These are phyloP conservation scores for Dryadomyces quercivorus DNA, from an alignment of 2,329 filamentous ascomycete genomes.

Conservation along the genomic window DNA sequence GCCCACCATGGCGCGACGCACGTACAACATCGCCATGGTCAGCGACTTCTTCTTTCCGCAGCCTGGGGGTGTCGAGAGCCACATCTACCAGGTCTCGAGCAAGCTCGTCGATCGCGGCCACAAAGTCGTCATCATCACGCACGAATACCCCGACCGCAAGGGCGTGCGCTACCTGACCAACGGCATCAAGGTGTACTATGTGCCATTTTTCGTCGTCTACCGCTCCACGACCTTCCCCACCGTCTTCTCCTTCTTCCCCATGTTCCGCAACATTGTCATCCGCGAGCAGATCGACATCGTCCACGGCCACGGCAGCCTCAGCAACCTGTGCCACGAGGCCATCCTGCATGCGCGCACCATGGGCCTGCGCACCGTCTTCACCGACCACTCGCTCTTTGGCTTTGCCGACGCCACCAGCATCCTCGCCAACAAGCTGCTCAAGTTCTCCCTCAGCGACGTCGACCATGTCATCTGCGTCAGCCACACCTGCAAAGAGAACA, in stretches of 20 bases:
- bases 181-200: conserved; percentile 94
- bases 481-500: conserved; percentile 98
- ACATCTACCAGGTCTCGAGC: conserved; percentile 93
- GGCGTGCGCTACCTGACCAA: conserved; percentile 94
- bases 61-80: conserved; percentile 90
- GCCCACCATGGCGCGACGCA: conserved; percentile 36
- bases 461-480: conserved; percentile 98
- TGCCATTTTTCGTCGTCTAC: conserved; percentile 93
- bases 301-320: conserved; percentile 91
- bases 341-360: conserved; percentile 93
- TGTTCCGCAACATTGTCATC: conserved; percentile 94
- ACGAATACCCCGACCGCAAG: conserved; percentile 82
- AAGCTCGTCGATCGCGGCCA: conserved; percentile 96
- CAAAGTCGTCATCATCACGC: conserved; percentile 95
- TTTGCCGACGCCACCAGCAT: conserved; percentile 96
- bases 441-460: conserved; percentile 91
- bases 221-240: conserved; percentile 89
- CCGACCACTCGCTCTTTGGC: conserved; percentile 92
- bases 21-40: conserved; percentile 75
- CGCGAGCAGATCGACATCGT: conserved; percentile 94
- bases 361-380: conserved; percentile 92
- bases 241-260: conserved; percentile 95
- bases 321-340: conserved; percentile 85
- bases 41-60: conserved; percentile 99
- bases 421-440: conserved; percentile 90